These are phyloP conservation scores for Puya raimondii DNA, from an alignment of 176 grass and related monocot species.

Conservation along the genomic window DNA sequence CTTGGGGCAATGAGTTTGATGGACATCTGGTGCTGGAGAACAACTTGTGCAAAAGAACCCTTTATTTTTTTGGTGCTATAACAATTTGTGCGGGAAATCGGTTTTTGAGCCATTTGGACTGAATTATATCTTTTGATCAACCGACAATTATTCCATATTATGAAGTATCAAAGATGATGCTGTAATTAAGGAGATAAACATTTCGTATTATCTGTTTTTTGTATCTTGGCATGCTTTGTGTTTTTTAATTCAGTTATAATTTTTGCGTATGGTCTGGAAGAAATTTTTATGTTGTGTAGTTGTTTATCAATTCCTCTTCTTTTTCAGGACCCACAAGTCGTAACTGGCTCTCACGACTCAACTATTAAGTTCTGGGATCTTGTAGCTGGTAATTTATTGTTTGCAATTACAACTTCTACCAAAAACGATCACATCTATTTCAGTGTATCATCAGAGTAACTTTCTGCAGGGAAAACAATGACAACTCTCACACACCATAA, in stretches of 20 bases:
- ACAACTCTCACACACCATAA: conserved; percentile 94
- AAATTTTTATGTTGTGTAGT: background rate
- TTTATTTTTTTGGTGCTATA: no score
- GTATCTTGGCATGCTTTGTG: background rate
- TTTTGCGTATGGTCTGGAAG: no score
- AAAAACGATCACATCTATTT: background rate
- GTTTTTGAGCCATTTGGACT: background rate
- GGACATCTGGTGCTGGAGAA: no score
- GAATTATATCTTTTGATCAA: conserved; percentile 2
- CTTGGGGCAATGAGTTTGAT: background rate
- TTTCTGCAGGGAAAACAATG: conserved; percentile 80
- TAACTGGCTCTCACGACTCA: conserved; percentile 92
- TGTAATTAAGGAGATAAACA: no score
- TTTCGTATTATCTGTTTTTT: background rate
- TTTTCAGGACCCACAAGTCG: conserved; percentile 91
- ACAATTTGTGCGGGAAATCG: no score
- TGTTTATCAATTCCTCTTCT: background rate
- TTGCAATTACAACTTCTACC: conserved; percentile 4
- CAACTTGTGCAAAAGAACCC: no score
- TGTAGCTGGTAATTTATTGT: conserved; percentile 62
- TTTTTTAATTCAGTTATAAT: background rate
- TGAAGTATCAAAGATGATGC: no score
- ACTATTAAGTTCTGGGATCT: conserved; percentile 99
- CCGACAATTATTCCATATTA: no score
- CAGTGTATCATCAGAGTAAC: conserved; percentile 20